Percentiles rank a stretch among this genome's conserved stretches.
These are phyloP conservation scores for Salix koriyanagi DNA, from an alignment of 345 rosid genomes.

Conservation along the genomic window DNA sequence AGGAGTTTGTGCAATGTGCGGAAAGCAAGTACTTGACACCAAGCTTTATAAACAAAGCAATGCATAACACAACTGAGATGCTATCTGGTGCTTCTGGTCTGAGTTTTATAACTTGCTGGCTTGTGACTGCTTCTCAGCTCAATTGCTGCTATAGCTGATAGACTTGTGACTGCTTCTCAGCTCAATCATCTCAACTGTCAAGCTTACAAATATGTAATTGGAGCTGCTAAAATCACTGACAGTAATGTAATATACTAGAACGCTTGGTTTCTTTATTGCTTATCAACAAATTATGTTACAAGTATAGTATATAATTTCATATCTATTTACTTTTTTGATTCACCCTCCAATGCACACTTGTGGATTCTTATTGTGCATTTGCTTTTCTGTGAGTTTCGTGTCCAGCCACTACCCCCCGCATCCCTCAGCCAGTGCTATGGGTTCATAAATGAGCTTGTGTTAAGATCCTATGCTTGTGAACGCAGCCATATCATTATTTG, in stretches of 20 bases:
- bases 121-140: background rate
- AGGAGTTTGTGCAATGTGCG: constrained; percentile 99
- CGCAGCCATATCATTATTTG: too few species aligned
- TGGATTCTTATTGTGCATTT: too few species aligned
- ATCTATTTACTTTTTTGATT: background rate
- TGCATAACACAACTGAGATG: constrained; percentile 32
- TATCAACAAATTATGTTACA: background rate
- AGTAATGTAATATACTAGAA: background rate
- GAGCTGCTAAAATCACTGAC: background rate
- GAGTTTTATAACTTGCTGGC: background rate
- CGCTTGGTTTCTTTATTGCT: background rate
- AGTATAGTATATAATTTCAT: background rate
- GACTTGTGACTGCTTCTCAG: background rate
- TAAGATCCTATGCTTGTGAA: too few species aligned
- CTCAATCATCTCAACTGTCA: background rate
- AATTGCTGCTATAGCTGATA: background rate
- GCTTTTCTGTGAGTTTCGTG: too few species aligned
- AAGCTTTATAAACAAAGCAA: constrained; percentile 96
- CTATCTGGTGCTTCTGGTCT: background rate
- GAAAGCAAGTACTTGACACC: constrained; percentile 97
- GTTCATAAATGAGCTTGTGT: too few species aligned
- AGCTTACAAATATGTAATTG: background rate
- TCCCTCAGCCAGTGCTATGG: too few species aligned
- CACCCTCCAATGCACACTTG: too few species aligned
- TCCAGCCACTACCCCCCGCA: too few species aligned